Conservation (phyloP, 179 eudicot genomes). For the Silene noctiflora region DNA sequence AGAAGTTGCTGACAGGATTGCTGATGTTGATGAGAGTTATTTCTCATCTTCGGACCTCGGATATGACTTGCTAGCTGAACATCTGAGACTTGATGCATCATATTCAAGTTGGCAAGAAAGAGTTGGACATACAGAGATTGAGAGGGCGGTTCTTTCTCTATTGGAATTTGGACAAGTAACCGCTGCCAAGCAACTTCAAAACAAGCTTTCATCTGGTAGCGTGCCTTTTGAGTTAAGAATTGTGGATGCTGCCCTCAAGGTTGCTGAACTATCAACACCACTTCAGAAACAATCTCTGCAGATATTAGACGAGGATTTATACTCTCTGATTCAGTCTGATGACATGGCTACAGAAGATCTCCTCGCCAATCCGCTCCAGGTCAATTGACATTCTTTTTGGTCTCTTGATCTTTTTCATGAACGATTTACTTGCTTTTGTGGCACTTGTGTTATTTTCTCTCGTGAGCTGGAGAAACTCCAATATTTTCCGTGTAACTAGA, state of each 20-base stretch:
- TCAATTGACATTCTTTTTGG: slow-evolving; percentile 23
- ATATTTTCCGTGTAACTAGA: slow-evolving; percentile 4
- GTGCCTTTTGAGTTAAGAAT: slow-evolving; percentile 65
- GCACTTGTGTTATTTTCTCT: slow-evolving; percentile 5
- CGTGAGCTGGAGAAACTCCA: neutral
- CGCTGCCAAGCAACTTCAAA: slow-evolving; percentile 94
- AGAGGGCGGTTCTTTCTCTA: slow-evolving; percentile 90
- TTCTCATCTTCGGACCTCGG: slow-evolving; percentile 28
- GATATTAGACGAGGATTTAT: slow-evolving; percentile 67
- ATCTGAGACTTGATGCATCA: slow-evolving; percentile 52
- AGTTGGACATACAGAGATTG: slow-evolving; percentile 82
- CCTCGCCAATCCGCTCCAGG: slow-evolving; percentile 70
- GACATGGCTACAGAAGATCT: slow-evolving; percentile 42
- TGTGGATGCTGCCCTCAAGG: slow-evolving; percentile 74
- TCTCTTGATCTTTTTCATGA: neutral
- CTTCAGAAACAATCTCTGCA: slow-evolving; percentile 41
- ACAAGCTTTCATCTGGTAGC: slow-evolving; percentile 68
- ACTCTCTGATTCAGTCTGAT: slow-evolving; percentile 56
- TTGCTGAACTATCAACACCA: slow-evolving; percentile 80
- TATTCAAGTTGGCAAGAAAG: slow-evolving; percentile 94
- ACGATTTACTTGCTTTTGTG: neutral
- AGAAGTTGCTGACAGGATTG: slow-evolving; percentile 48
- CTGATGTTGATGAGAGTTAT: slow-evolving; percentile 52
- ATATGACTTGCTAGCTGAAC: slow-evolving; percentile 58
- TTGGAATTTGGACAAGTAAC: slow-evolving; percentile 91